Evolutionary conservation across 1,284 basidiomycete genomes (phyloP).

Genomic region (Xerocomus cyaneibrunnescens): DNA sequence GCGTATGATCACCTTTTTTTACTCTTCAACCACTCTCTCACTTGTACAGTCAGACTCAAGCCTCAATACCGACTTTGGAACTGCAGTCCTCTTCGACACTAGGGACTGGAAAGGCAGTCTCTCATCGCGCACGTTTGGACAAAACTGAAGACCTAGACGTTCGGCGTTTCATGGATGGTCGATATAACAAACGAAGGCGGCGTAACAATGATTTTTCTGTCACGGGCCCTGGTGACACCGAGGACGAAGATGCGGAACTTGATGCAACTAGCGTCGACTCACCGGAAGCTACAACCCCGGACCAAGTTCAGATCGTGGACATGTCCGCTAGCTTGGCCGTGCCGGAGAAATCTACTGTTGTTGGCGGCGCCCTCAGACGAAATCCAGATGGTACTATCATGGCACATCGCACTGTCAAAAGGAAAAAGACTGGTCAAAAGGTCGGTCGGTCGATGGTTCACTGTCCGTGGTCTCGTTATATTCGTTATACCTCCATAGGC

Average conservation of each 20-base stretch:
- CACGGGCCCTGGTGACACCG: conserved; percentile 32
- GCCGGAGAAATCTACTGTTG: conserved; percentile 20
- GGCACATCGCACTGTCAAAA: conserved; percentile 47
- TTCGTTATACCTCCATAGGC: conserved; percentile 24
- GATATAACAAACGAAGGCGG: conserved; percentile 47
- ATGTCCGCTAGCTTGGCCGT: conserved; percentile 9
- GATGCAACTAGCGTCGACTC: conserved; percentile 25
- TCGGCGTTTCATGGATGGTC: conserved; percentile 51
- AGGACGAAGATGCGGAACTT: conserved; percentile 31
- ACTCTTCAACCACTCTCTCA: conserved; percentile 15
- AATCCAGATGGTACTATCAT: conserved; percentile 57
- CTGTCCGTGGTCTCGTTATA: conserved; percentile 6
- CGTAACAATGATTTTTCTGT: conserved; percentile 38
- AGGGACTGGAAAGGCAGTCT: conserved; percentile 63
- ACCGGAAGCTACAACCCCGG: background rate
- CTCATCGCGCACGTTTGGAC: conserved; percentile 59
- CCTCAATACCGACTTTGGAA: conserved; percentile 55
- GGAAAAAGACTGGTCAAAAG: conserved; percentile 41
- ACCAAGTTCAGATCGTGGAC: conserved; percentile 20
- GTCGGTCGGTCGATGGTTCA: conserved; percentile 33
- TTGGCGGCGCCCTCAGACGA: conserved; percentile 61
- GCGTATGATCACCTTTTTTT: conserved; percentile 50
- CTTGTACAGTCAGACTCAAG: conserved; percentile 66
- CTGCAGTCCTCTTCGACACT: conserved; percentile 78
- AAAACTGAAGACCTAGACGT: conserved; percentile 61